phyloP scores from a whole-genome alignment of 352 stramenopile species.

The Pythium vanterpoolii region DNA sequence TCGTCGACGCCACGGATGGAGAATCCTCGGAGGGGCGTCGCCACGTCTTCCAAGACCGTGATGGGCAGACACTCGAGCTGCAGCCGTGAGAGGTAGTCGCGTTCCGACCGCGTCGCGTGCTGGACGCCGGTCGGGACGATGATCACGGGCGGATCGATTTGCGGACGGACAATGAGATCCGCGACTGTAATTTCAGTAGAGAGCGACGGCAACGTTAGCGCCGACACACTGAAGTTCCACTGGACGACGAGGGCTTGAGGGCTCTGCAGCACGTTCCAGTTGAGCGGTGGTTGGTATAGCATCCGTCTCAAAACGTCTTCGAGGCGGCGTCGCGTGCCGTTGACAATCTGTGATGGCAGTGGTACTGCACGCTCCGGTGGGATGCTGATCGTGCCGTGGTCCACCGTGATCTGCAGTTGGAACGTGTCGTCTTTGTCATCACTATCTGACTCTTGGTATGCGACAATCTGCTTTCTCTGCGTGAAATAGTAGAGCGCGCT shows the following conservation, averaged over 20 bases:
- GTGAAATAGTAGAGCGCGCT: conserved; percentile 30
- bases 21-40: conserved; percentile 31
- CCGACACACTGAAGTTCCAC: conserved; percentile 42
- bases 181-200: conserved; percentile 25
- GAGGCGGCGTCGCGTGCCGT: conserved; percentile 22
- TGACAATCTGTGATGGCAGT: neutral
- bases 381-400: conserved; percentile 6
- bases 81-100: conserved; percentile 42
- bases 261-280: conserved; percentile 44
- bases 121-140: conserved; percentile 27
- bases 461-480: neutral
- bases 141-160: conserved; percentile 43
- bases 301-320: conserved; percentile 23
- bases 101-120: conserved; percentile 26
- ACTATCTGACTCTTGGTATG: neutral
- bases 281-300: conserved; percentile 37
- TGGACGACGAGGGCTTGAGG: conserved; percentile 28
- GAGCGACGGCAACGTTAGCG: neutral
- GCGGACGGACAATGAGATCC: conserved; percentile 31
- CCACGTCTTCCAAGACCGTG: conserved; percentile 38
- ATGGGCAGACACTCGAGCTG: conserved; percentile 44
- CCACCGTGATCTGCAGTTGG: conserved; percentile 9
- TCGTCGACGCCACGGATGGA: conserved; percentile 36
- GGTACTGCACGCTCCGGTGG: neutral
- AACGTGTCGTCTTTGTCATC: neutral